Evolutionary conservation across 306 rosid genomes (phyloP), one percentile per base, ranked within the genome.

Genomic region (Trifolium pratense): DNA sequence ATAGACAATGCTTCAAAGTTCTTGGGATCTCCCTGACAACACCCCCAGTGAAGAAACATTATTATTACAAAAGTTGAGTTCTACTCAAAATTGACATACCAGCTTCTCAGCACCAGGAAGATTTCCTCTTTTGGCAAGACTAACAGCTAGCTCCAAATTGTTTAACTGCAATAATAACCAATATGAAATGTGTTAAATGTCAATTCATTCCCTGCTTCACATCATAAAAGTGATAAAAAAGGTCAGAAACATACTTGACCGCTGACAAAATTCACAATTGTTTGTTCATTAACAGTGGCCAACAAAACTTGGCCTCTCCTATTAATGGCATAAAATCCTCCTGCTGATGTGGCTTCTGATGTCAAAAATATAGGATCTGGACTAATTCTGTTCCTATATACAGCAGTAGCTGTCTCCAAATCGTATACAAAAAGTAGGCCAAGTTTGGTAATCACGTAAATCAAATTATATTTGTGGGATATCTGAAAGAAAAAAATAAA

Each of bases 21-120:
- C n/a, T 11, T 13, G 12, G 23, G 42, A 37, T 57, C 40, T 55
- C 49, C 60, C 65, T 43, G 5, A 57, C 43, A 34, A 65, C 53
- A 36, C 6, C 48, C 40, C 26, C 20, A 53, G 55, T 29, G 67
- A 70, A n/a, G 56, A 65, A 76, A 78, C 36, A 48, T 15, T 58
- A 64, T 49, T 13, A 23, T 65, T 13, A 42, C 45, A 57, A 8
- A 15, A 61, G 32, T 68, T 67, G 68, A 52, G 61, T 68, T 72
- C 32, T 52, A 3, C 56, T 40, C 18, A 66, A 63, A 75, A 49
- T 59, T 67, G 62, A 64, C 84, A 53, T 82, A 91, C 99, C 90
- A 95, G 87, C 82, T 95, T 89, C 84, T 95, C 99, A 9, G 99
- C 99, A 76, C 99, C 99, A 20, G 99, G 99, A 80, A 95, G 97